A percentile compares a stretch with the other conserved stretches of the same genome.
Conservation (phyloP, 352 stramenopile genomes). For the Phytopythium mirpurense region DNA sequence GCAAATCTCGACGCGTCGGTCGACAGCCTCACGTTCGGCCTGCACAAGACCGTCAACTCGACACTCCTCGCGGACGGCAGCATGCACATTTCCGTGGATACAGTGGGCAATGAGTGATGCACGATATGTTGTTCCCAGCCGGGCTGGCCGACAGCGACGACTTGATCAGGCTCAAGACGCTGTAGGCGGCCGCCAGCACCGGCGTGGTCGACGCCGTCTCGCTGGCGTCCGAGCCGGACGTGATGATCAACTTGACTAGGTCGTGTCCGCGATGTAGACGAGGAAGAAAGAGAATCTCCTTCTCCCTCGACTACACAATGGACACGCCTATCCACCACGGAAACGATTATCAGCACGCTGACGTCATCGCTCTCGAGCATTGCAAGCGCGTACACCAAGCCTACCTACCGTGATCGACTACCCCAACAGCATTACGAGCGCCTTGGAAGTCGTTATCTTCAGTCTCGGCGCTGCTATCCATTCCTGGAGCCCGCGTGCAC, state of each 20-base stretch:
- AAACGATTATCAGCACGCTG: conserved; percentile 20
- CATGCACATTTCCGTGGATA: conserved; percentile 20
- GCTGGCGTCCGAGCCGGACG: conserved; percentile 17
- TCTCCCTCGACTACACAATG: conserved; percentile 28
- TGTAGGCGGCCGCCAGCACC: conserved; percentile 19
- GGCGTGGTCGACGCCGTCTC: conserved; percentile 20
- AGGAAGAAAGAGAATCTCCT: conserved; percentile 30
- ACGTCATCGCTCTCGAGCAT: conserved; percentile 19
- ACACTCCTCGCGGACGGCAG: conserved; percentile 26
- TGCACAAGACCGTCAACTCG: conserved; percentile 21
- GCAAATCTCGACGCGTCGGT: too few relatives aligned
- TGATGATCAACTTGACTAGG: conserved; percentile 31
- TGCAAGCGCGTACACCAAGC: conserved; percentile 24
- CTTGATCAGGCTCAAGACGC: conserved; percentile 18
- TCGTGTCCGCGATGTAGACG: too few relatives aligned
- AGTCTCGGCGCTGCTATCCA: conserved; percentile 26
- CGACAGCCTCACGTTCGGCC: conserved; percentile 10
- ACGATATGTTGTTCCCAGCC: conserved; percentile 24
- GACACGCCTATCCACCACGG: too few relatives aligned
- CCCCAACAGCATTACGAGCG: conserved; percentile 18
- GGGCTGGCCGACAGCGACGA: conserved; percentile 21
- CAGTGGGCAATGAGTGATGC: conserved; percentile 27
- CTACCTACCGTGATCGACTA: conserved; percentile 27
- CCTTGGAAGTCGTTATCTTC: too few relatives aligned
- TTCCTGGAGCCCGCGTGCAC: too few relatives aligned